Evolutionary conservation across 805 yeast species (phyloP).

Genomic region (Ogataea minuta): DNA sequence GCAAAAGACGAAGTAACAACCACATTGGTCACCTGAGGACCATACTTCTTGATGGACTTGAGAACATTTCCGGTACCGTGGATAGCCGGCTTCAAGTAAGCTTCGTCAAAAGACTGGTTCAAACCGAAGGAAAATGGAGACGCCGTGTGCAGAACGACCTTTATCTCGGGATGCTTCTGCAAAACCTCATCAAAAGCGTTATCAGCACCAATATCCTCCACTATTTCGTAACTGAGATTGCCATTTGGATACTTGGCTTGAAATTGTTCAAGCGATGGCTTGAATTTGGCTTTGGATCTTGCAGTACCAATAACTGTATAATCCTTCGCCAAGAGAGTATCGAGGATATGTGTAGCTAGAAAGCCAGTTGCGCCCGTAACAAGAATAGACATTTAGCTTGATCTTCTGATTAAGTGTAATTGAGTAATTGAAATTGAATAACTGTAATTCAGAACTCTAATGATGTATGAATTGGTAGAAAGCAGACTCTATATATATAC

Average conservation of each 20-base stretch:
- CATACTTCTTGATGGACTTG: conserved; percentile 39
- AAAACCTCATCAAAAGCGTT: conserved; percentile 50
- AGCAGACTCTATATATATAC: not conserved
- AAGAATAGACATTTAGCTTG: conserved; percentile 32
- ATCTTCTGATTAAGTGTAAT: too few relatives aligned
- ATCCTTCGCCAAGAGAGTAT: conserved; percentile 37
- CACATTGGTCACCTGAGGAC: conserved; percentile 44
- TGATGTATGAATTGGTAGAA: too few relatives aligned
- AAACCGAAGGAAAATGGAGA: conserved; percentile 42
- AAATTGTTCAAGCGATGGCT: conserved; percentile 33
- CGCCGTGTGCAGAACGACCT: conserved; percentile 47
- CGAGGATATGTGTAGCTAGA: conserved; percentile 49
- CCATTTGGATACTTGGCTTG: conserved; percentile 24
- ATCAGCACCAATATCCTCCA: conserved; percentile 32
- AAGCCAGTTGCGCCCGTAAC: conserved; percentile 56
- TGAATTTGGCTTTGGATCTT: conserved; percentile 45
- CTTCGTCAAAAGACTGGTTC: conserved; percentile 43
- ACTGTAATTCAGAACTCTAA: too few relatives aligned
- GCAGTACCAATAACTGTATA: conserved; percentile 53
- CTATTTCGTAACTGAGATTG: conserved; percentile 33
- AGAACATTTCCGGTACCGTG: conserved; percentile 51
- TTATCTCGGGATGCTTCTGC: conserved; percentile 38
- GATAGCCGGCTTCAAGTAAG: conserved; percentile 52
- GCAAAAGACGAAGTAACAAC: conserved; percentile 57
- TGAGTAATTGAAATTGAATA: too few relatives aligned